Conservation (phyloP, 148 eudicot species). For the Dysphania ambrosioides region DNA sequence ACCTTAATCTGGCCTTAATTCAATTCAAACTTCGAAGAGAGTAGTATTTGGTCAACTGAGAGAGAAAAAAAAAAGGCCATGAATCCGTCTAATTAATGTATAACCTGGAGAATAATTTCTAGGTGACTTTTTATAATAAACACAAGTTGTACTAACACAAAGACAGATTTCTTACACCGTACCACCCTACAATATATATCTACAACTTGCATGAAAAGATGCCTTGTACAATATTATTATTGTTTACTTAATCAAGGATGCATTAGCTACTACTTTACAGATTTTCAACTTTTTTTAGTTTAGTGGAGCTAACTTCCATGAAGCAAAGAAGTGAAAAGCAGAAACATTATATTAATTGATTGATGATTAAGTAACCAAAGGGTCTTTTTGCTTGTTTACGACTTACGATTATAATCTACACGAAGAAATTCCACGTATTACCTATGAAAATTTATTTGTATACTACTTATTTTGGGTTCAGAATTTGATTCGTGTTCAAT, state of each 20-base stretch:
- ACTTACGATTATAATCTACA: too few relatives aligned
- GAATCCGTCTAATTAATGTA: constrained; percentile 11
- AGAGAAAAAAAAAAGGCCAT: neutral
- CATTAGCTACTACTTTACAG: constrained; percentile 9
- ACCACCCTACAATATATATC: too few relatives aligned
- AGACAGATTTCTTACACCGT: neutral
- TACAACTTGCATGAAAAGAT: constrained; percentile 13
- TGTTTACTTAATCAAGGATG: neutral
- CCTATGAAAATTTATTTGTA: too few relatives aligned
- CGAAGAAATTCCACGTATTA: too few relatives aligned
- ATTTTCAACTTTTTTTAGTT: constrained; percentile 1
- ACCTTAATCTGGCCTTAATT: too few relatives aligned
- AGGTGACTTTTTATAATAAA: constrained; percentile 5
- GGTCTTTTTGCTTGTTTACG: neutral
- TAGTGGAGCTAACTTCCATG: neutral
- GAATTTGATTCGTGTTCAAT: too few relatives aligned
- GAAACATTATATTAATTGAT: too few relatives aligned
- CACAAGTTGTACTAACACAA: neutral
- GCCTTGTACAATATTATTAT: neutral
- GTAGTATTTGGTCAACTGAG: constrained; percentile 12
- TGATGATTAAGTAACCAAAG: neutral
- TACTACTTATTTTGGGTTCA: too few relatives aligned
- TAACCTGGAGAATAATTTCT: constrained; percentile 18
- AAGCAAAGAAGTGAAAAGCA: neutral
- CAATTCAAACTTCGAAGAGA: constrained; percentile 15